These are phyloP conservation scores for Sugiyamaella pinicola DNA, from an alignment of 1,139 yeast species.

Conservation along the genomic window DNA sequence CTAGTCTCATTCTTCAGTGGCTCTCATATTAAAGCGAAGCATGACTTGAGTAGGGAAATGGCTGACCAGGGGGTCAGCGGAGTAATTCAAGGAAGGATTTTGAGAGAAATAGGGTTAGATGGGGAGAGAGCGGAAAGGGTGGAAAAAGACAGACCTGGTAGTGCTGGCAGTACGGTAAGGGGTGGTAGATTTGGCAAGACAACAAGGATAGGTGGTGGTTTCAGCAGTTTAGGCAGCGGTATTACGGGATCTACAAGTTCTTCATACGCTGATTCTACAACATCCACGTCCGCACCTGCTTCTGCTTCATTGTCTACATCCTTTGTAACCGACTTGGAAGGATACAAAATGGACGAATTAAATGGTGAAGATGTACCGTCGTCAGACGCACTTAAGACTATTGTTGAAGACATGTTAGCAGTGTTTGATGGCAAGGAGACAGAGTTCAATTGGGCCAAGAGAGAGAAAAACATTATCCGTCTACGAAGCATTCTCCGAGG, in stretches of 20 bases:
- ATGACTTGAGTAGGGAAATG: conserved; percentile 55
- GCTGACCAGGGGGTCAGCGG: conserved; percentile 25
- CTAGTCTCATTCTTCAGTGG: conserved; percentile 48
- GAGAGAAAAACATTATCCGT: conserved; percentile 65
- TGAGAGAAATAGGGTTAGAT: conserved; percentile 27
- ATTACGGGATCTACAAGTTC: neutral
- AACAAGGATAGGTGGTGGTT: neutral
- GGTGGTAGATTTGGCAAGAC: neutral
- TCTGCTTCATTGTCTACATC: conserved; percentile 26
- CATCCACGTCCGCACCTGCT: neutral
- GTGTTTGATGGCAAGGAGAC: conserved; percentile 80
- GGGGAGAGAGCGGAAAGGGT: neutral
- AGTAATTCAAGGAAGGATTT: conserved; percentile 17
- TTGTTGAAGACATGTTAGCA: conserved; percentile 44
- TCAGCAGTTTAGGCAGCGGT: too few relatives aligned
- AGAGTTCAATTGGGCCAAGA: conserved; percentile 77
- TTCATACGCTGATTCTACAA: neutral
- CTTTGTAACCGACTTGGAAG: conserved; percentile 35
- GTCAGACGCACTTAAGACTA: conserved; percentile 43
- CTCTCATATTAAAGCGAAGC: conserved; percentile 47
- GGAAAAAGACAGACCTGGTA: conserved; percentile 1
- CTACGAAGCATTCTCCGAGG: conserved; percentile 67
- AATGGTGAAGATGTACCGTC: conserved; percentile 37
- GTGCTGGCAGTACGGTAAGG: neutral
- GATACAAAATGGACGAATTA: conserved; percentile 40